Percentiles rank a stretch among this genome's conserved stretches.
phyloP scores from a whole-genome alignment of 768 basidiomycete genomes.

The Clathrus columnatus region DNA sequence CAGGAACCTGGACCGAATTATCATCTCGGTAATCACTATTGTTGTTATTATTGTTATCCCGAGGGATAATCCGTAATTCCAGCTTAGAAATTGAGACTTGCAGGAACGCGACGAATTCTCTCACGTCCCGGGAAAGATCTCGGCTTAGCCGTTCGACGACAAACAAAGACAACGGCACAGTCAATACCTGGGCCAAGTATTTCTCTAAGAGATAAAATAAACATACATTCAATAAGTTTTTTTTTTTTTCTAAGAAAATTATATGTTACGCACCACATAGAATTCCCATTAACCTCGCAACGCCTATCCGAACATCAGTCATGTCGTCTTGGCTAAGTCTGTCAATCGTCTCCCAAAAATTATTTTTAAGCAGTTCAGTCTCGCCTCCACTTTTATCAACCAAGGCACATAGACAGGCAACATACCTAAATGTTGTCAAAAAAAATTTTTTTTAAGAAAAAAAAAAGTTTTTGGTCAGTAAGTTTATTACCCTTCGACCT shows the following conservation, averaged over 20 bases:
- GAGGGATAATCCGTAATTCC: background rate
- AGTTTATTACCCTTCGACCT: conserved; percentile 15
- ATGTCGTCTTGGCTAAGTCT: conserved; percentile 57
- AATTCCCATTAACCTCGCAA: conserved; percentile 62
- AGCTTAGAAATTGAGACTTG: background rate
- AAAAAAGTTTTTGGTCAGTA: too few relatives aligned
- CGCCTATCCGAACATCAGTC: conserved; percentile 77
- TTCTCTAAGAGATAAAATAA: conserved; percentile 4
- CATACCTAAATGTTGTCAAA: conserved; percentile 41
- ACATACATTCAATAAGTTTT: conserved; percentile 2
- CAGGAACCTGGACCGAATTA: conserved; percentile 7
- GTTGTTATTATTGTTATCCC: background rate
- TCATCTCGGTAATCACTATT: background rate
- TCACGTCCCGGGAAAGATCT: conserved; percentile 9
- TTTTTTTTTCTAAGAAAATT: background rate
- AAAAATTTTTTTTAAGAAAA: conserved; percentile 12
- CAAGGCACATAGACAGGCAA: conserved; percentile 64
- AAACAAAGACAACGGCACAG: background rate
- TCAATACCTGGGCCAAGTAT: background rate
- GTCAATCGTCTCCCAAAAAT: conserved; percentile 47
- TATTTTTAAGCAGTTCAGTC: conserved; percentile 34
- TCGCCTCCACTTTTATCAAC: conserved; percentile 28
- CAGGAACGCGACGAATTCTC: conserved; percentile 4
- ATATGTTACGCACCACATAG: conserved; percentile 40
- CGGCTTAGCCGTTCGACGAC: conserved; percentile 2